Base-by-base conservation (phyloP, 768 basidiomycete species). In the Suillus spraguei region DNA sequence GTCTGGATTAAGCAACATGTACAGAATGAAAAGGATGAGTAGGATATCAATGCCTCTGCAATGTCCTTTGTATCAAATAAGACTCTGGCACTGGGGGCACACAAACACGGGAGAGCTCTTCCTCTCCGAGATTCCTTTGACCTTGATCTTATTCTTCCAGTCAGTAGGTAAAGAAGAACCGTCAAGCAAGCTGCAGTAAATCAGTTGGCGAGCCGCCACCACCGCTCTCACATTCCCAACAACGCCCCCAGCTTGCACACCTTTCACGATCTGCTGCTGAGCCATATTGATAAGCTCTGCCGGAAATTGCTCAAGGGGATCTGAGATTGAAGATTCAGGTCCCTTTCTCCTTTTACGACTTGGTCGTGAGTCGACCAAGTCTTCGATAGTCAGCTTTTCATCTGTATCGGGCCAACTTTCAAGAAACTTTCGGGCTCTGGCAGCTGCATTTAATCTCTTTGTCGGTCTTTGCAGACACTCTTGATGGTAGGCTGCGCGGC, bases 211-310 rank as follows among this genome's bases (percentile, higher is more conserved):
- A 1, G 87, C 85, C 0, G 72, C 68, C 8, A 79, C 70, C 4
- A 88, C 86, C 28, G 79, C 68, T 1, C 72, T 64, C 0, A 85
- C 70, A 64, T 88, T 88, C 2, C 87, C 87, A 1, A 80, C 77
- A 0, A 87, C 66, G 1, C 85, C 83, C 0, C 82, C 82, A 0
- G 53, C 66, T 4, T 71, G 68, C 0, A 65, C 74, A 0, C 87
- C 87, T 24, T 82, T 79, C 9, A 86, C 73, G 46, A 88, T 84
- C 0, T 81, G 87, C 67, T 86, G 87, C 33, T 78, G 69, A 0
- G 87, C 87, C 2, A 81, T 65, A 0, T 62, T 61, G 9, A 88
- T 63, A 20, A 88, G 71, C 2, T 71, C 68, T 0, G 62, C 28
- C 0, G 85, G 85, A 1, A 85, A 70, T 10, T 58, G 32, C 6